Conservation (phyloP, 1,284 basidiomycete species). For the Fomes fomentarius region DNA sequence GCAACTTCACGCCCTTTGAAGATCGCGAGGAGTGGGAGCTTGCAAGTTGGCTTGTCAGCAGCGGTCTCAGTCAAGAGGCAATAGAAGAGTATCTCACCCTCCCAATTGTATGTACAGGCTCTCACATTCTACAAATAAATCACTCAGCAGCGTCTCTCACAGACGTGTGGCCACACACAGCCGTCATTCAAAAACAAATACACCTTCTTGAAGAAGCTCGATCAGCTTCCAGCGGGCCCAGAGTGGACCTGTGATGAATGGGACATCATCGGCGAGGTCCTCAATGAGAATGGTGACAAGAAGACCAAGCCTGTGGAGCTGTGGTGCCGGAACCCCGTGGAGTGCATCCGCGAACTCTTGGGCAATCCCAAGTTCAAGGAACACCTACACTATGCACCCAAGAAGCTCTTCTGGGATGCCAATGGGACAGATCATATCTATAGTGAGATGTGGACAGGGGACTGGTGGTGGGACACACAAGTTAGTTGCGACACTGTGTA, state of each 20-base stretch:
- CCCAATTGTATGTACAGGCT: conserved; percentile 29
- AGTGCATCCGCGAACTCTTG: conserved; percentile 36
- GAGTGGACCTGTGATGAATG: conserved; percentile 29
- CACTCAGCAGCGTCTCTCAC: background rate
- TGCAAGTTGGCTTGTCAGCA: conserved; percentile 34
- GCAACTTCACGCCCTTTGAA: conserved; percentile 29
- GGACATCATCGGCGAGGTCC: conserved; percentile 28
- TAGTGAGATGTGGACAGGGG: conserved; percentile 43
- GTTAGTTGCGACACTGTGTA: conserved; percentile 21
- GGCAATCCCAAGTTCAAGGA: conserved; percentile 37
- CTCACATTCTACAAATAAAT: background rate
- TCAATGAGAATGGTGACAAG: conserved; percentile 24
- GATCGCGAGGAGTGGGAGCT: conserved; percentile 35
- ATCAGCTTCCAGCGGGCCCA: conserved; percentile 30
- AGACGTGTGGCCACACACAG: conserved; percentile 14
- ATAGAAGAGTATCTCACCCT: conserved; percentile 38
- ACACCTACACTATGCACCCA: conserved; percentile 34
- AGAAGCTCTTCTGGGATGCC: conserved; percentile 33
- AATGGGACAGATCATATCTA: conserved; percentile 28
- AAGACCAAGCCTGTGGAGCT: conserved; percentile 27
- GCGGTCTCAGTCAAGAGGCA: conserved; percentile 30
- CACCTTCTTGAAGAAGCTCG: conserved; percentile 32
- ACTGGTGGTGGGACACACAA: conserved; percentile 47
- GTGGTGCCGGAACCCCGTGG: conserved; percentile 35
- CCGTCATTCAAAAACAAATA: conserved; percentile 29